Base-by-base conservation (phyloP, 2,329 filamentous ascomycete species). In the Emericellopsis atlantica region DNA sequence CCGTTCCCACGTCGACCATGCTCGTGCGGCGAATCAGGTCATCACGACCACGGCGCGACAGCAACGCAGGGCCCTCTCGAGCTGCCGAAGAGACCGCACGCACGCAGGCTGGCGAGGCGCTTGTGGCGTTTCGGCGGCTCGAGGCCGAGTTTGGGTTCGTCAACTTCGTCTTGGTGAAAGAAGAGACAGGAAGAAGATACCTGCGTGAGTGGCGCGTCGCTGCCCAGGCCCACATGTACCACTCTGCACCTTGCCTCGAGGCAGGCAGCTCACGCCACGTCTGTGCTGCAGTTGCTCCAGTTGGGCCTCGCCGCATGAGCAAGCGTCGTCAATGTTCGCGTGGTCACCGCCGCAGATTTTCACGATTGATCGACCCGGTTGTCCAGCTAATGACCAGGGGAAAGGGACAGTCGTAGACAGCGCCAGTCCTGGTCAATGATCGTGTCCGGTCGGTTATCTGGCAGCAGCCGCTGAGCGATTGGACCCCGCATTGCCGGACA, bases 151-250 rank as follows among this genome's bases (percentile, higher is more conserved):
- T 3, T 12, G 9, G 4, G 26, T 29, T 29, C 26, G n/a, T n/a
- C n/a, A n/a, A n/a, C n/a, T n/a, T n/a, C n/a, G 12, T 29, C 26
- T 9, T 12, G 26, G 9, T 29, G 26, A 26, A 26, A 10, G 10
- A n/a, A n/a, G n/a, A n/a, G 24, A 34, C 31, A 38, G 21, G 18
- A 33, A 35, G 21, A n/a, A 15, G 21, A 42, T 54, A 56, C 49
- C 44, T 50, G 44, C 46, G 47, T 50, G 50, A 41, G 18, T 49
- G 51, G 57, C 44, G 57, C 54, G 56, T 60, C 43, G 57, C 55
- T 62, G 55, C 58, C 58, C 57, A 60, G 59, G 46, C 37, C 26
- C 48, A 36, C 49, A 53, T 52, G 59, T 62, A 60, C 16, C 21
- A 29, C 26, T 9, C 12, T 29, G 26, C 26, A 29, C 6, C 26